Conservation (phyloP, 345 rosid species). For the Salix caprea region DNA sequence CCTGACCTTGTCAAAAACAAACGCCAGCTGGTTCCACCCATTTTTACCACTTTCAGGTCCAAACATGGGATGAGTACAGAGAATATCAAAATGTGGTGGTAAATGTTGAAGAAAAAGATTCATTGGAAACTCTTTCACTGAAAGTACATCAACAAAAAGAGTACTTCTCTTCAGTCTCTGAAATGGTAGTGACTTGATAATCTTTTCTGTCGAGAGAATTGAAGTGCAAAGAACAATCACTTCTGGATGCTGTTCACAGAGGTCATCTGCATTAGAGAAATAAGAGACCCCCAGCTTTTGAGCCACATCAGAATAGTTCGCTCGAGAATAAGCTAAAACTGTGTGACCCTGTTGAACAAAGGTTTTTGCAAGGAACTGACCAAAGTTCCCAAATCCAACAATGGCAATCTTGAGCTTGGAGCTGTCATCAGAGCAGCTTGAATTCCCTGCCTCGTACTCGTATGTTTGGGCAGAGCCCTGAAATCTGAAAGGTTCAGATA, state of each 20-base stretch:
- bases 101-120: slow-evolving; percentile 46
- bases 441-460: slow-evolving; percentile 18
- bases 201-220: slow-evolving; percentile 66
- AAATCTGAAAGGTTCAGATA: slow-evolving; percentile 3
- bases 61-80: slow-evolving; percentile 85
- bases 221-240: slow-evolving; percentile 72
- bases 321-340: slow-evolving; percentile 67
- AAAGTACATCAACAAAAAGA: slow-evolving; percentile 80
- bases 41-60: slow-evolving; percentile 83
- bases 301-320: slow-evolving; percentile 58
- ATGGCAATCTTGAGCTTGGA: slow-evolving; percentile 65
- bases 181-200: slow-evolving; percentile 60
- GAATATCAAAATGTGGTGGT: slow-evolving; percentile 60
- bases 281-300: slow-evolving; percentile 47
- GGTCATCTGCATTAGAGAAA: slow-evolving; percentile 55
- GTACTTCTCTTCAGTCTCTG: slow-evolving; percentile 79
- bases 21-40: slow-evolving; percentile 65
- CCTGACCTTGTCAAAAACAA: slow-evolving; percentile 74
- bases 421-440: slow-evolving; percentile 27
- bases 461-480: slow-evolving; percentile 6
- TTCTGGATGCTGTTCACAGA: slow-evolving; percentile 85
- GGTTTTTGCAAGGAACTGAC: slow-evolving; percentile 68
- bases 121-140: slow-evolving; percentile 80
- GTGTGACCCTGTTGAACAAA: slow-evolving; percentile 59
- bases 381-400: slow-evolving; percentile 77